Conservation (phyloP, 2,329 filamentous ascomycete species). For the Epichloe gansuensis region DNA sequence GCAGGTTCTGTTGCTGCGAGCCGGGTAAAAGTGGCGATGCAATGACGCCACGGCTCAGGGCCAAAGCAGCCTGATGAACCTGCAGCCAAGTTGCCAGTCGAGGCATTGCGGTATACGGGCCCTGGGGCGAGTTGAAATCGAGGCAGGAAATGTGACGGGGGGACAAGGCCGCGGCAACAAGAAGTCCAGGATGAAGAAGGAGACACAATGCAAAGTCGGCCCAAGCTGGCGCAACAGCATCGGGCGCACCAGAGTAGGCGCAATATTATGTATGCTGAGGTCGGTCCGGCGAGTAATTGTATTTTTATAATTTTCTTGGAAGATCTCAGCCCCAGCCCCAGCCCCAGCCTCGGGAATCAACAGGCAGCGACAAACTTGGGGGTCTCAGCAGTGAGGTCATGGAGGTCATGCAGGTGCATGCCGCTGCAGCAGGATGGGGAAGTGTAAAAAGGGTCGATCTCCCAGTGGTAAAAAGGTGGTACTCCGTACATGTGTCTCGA, state of each 20-base stretch:
- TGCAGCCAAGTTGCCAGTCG: conserved; percentile 17
- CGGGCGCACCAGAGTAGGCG: neutral
- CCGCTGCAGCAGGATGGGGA: neutral
- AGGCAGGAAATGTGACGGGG: neutral
- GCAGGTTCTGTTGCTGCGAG: conserved; percentile 8
- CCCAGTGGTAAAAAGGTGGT: neutral
- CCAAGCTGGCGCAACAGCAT: neutral
- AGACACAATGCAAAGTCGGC: neutral
- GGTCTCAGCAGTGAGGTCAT: neutral
- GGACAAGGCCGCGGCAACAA: neutral
- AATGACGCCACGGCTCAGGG: conserved; percentile 11
- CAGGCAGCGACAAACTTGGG: neutral
- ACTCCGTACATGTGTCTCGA: neutral
- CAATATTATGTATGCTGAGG: neutral
- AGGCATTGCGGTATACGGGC: conserved; percentile 10
- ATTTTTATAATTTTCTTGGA: neutral
- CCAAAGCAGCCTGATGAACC: conserved; percentile 14
- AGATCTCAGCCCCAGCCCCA: neutral
- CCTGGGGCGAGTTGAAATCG: neutral
- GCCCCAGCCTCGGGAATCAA: neutral
- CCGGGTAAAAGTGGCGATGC: conserved; percentile 13
- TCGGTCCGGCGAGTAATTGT: neutral
- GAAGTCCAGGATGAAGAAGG: neutral
- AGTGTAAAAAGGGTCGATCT: neutral
- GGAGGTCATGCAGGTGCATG: conserved; percentile 1